Conservation (phyloP, 73 alveolate genomes). For the Tetrahymena elliotti region DNA sequence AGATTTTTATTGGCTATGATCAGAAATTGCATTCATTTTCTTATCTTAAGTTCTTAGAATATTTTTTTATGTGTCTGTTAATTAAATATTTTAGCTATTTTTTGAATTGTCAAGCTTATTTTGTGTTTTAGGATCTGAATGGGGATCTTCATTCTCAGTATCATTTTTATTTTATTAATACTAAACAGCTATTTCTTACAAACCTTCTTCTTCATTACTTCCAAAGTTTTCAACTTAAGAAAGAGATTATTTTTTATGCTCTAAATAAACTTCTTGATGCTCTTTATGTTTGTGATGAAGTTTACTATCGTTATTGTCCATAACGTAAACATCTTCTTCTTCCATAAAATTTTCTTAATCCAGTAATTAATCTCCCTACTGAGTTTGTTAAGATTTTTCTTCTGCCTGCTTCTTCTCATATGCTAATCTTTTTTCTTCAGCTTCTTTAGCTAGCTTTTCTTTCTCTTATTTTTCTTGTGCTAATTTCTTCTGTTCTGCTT, state of each 20-base stretch:
- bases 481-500: not conserved
- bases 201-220: not conserved
- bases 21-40: not conserved
- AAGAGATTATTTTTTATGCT: not conserved
- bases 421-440: not conserved
- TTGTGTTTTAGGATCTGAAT: too few species aligned
- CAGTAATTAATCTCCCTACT: too few species aligned
- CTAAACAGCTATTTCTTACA: not conserved
- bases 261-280: not conserved
- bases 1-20: not conserved
- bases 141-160: not conserved
- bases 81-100: too few species aligned
- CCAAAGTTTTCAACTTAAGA: not conserved
- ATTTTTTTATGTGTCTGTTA: not conserved
- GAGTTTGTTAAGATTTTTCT: not conserved
- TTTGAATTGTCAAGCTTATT: not conserved
- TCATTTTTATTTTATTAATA: not conserved
- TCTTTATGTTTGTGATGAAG: not conserved
- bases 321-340: not conserved
- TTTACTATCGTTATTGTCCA: not conserved
- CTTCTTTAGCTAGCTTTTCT: not conserved
- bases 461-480: not conserved
- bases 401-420: not conserved
- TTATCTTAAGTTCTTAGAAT: not conserved
- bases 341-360: too few species aligned